Conservation (phyloP, 2,329 filamentous ascomycete species). For the Aspergillus felis region DNA sequence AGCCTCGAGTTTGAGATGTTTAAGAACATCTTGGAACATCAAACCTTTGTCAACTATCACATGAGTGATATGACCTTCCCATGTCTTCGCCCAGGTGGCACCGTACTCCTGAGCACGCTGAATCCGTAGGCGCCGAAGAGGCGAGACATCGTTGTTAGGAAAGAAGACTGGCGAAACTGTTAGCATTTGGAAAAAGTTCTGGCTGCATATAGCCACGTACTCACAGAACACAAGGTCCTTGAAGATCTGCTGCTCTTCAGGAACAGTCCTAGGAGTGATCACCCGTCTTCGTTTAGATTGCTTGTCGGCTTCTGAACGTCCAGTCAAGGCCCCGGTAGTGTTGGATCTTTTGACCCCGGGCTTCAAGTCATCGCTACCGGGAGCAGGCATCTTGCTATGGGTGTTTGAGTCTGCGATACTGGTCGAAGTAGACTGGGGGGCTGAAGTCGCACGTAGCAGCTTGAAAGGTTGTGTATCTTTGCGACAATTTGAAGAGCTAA, state of each 20-base stretch:
- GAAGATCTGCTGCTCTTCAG: constrained; percentile 57
- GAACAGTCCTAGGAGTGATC: constrained; percentile 43
- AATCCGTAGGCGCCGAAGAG: constrained; percentile 66
- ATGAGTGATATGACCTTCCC: constrained; percentile 63
- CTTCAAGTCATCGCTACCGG: background rate
- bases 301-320: constrained; percentile 4
- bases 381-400: background rate
- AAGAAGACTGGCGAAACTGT: constrained; percentile 57
- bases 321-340: constrained; percentile 13
- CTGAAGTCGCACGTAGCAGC: constrained; percentile 2
- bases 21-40: constrained; percentile 60
- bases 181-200: background rate
- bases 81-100: constrained; percentile 63
- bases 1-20: constrained; percentile 47
- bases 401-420: background rate
- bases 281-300: constrained; percentile 28
- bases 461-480: background rate
- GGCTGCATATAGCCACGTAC: constrained; percentile 16
- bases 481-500: background rate
- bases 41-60: constrained; percentile 72
- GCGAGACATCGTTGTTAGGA: constrained; percentile 71
- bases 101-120: constrained; percentile 71
- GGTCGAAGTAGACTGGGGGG: background rate
- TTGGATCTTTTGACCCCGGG: constrained; percentile 8
- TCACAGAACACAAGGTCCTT: constrained; percentile 57